Conservation (phyloP, 2,329 filamentous ascomycete genomes). For the Arthrobotrys iridis region DNA sequence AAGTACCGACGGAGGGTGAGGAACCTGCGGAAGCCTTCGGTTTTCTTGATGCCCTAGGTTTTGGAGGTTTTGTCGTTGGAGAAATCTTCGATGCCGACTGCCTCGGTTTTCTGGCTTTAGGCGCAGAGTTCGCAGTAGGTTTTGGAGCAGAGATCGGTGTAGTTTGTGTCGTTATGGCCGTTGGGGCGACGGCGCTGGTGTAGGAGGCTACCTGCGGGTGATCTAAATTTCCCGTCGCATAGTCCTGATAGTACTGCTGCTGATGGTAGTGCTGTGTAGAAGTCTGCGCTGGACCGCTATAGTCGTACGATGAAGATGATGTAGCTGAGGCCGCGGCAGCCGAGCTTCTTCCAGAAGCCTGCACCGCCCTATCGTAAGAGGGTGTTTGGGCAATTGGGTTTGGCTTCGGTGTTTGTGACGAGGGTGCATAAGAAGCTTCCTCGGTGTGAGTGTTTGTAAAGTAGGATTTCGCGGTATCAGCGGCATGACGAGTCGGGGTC, state of each 20-base stretch:
- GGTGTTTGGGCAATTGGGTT: background rate
- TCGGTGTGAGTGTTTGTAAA: background rate
- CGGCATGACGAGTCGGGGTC: background rate
- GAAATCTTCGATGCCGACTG: conserved; percentile 24
- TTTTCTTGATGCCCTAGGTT: conserved; percentile 5
- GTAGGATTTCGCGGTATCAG: conserved; percentile 22
- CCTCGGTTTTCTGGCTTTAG: conserved; percentile 15
- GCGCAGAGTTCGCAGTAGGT: background rate
- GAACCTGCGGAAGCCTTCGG: background rate
- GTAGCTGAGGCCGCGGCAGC: background rate
- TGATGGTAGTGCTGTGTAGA: too few species aligned
- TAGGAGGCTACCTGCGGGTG: background rate
- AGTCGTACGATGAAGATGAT: conserved; percentile 11
- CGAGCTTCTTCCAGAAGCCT: background rate
- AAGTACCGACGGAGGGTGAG: background rate
- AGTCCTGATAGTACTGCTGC: conserved; percentile 26
- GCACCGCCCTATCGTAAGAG: background rate
- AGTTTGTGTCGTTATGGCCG: background rate
- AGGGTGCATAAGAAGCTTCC: conserved; percentile 1
- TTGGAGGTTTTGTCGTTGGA: conserved; percentile 23
- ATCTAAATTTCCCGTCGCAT: background rate
- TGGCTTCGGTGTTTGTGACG: conserved; percentile 7
- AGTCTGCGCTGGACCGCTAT: background rate
- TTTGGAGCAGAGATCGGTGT: background rate
- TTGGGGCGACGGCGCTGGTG: background rate